Base-by-base conservation (phyloP, 78 protist genomes). In the Dictyostelium firmibasis region DNA sequence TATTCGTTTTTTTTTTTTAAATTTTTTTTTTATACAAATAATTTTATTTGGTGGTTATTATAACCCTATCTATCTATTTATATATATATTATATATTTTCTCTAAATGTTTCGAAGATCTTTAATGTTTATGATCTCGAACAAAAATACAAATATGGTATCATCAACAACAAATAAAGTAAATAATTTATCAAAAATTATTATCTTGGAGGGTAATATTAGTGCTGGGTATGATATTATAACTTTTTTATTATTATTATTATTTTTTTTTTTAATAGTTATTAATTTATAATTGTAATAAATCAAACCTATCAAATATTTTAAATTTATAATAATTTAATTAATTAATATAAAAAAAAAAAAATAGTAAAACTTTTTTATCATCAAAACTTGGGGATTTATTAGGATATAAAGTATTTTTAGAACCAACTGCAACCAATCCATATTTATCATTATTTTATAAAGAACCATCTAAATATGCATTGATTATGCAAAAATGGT, bases 371-470 rank as follows among this genome's bases (percentile, higher is more conserved):
- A 81, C 91, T 57, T 84, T 11, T 62, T 38, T 81, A 67, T 82
- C 96, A 33, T 23, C 70, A 23, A 57, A 67, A n/a, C 70, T 97
- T 10, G 93, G 92, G 2, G 85, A 79, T 3, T 2, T 82, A 43
- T 78, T 87, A 38, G 53, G 77, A 23, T 95, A 85, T 44, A 85
- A 86, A 31, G 91, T 95, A 31, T 86, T 91, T 50, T 41, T 94
- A 27, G 98, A 97, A 62, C 98, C 98, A 8, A 86, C 91, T 3
- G 81, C 85, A 41, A 92, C 95, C 29, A 97, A 97, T 82, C 98
- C 98, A 16, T 97, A 83, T 85, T 38, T 97, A 62, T 20, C 33
- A 62, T 43, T n/a, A 44, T 97, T 93, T 60, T 97, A 97, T 82
- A 74, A 57, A 77, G 88, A 44, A 92, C 98, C 86, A 29, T 27